Base-by-base conservation (phyloP, 192 early-diverging fungal genomes). In the Coemansia guatemalensis region DNA sequence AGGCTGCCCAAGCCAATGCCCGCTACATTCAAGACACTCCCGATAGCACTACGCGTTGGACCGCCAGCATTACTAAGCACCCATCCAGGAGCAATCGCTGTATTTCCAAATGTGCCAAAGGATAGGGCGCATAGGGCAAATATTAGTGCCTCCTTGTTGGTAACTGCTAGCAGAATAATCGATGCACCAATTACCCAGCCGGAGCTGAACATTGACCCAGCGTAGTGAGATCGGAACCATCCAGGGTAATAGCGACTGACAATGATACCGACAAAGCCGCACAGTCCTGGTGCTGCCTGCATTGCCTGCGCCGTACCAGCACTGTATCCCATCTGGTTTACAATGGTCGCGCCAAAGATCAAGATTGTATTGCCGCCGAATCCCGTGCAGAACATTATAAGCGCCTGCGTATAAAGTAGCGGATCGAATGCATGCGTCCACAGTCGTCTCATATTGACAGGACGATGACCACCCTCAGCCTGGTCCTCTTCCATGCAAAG, bases 351-450 rank as follows among this genome's bases (percentile, higher is more conserved):
- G 0, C 67, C 35, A 39, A 75, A 75, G 21, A 64, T 75, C 58
- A 66, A 54, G 55, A 69, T 69, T 1, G 73, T 75, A 60, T 75
- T 75, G 48, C 68, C 68, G 47, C 67, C 67, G 52, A 75, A 69
- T 29, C 62, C 66, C 6, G 62, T 67, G 58, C 58, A 61, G 54
- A 69, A 75, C 33, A 69, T 41, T 50, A 75, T 58, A 26, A 69
- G 64, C 39, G 58, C 67, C 48, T 66, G 68, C 2, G 64, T 32
- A 52, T 69, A 75, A 30, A 69, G 48, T 17, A 69, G 62, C 62
- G 67, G 68, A 32, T 75, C 73, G 12, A 20, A n/a, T 2, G 63
- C 63, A 30, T 66, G 53, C 26, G 39, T 32, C 21, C 57, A 9
- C 0, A 75, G 58, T 33, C 35, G 47, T 48, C 52, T 60, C 53